Conservation (phyloP, 1,284 basidiomycete genomes). For the Kwoniella shivajii region DNA sequence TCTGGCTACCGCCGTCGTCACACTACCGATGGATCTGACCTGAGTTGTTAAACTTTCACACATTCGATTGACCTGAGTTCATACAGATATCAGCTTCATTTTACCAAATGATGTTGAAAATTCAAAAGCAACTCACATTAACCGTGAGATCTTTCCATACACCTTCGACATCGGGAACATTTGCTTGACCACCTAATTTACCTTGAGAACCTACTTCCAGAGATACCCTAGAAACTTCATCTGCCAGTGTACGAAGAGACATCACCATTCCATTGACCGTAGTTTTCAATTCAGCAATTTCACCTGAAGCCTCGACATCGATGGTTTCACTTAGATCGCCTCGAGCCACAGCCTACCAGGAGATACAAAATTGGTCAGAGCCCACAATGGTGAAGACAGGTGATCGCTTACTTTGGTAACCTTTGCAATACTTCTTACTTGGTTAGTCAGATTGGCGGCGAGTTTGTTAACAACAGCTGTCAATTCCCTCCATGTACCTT, state of each 20-base stretch:
- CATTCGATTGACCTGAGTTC: slow-evolving; percentile 80
- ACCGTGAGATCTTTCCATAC: slow-evolving; percentile 90
- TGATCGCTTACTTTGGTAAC: slow-evolving; percentile 71
- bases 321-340: slow-evolving; percentile 96
- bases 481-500: slow-evolving; percentile 91
- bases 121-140: slow-evolving; percentile 64
- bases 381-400: not conserved
- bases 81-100: not conserved
- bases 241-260: slow-evolving; percentile 81
- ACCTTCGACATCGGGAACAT: slow-evolving; percentile 91
- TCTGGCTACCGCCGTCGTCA: slow-evolving; percentile 85
- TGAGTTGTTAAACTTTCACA: slow-evolving; percentile 90
- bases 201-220: slow-evolving; percentile 89
- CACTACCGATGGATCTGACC: slow-evolving; percentile 87
- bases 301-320: slow-evolving; percentile 92
- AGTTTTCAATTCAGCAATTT: slow-evolving; percentile 95
- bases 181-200: slow-evolving; percentile 83
- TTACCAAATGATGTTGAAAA: not conserved
- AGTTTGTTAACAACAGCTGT: slow-evolving; percentile 88
- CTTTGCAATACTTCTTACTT: slow-evolving; percentile 91
- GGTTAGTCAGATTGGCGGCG: slow-evolving; percentile 90
- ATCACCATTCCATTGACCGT: slow-evolving; percentile 99
- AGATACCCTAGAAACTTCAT: slow-evolving; percentile 94
- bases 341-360: slow-evolving; percentile 78
- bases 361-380: not conserved